Evolutionary conservation across 495 filamentous ascomycete genomes (phyloP), one percentile per base, ranked within the genome.

Genomic region (Penicillium atrosanguineum): DNA sequence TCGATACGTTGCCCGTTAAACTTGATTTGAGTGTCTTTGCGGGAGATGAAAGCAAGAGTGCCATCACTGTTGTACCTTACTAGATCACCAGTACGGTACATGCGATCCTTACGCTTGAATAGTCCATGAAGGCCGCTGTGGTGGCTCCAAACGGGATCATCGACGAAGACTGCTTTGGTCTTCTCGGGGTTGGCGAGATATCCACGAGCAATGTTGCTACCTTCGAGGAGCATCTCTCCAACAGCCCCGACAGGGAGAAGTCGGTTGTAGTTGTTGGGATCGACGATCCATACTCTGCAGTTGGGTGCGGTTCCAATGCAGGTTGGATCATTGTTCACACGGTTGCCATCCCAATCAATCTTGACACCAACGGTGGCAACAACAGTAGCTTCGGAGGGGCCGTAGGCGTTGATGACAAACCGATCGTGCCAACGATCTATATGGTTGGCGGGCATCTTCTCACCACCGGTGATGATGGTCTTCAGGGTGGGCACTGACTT

Each of bases 171-270:
- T n/a, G 75, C 72, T 18, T 75, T 72, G 3, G 76, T 80, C 26
- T 84, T 87, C 52, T 75, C 72, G 6, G 73, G 73, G 6, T 79
- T 75, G 18, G 81, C 77, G 20, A 87, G 72, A 48, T 87, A 88
- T 0, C 78, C 82, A 3, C 77, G 71, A 0, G 79, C 83, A 16
- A 87, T 72, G 38, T 82, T 78, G 31, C 81, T 78, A 3, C 85
- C 84, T 62, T 85, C 81, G n/a, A 89, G 65, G 4, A 85, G 60
- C 48, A 88, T 67, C 58, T 89, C 86, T n/a, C 86, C 86, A 4
- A 84, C 70, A 12, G 75, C 70, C 7, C 86, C 86, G 14, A 87
- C 63, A 0, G 84, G 83, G 4, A 82, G 68, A 2, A 89, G 75
- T 0, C 71, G 64, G 51, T 87, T 64, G 49, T 79, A 75, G 54